Percentiles rank a stretch among this genome's conserved stretches.
These are phyloP conservation scores for Diaporthe longicolla DNA, from an alignment of 2,329 filamentous ascomycete species.

Conservation along the genomic window DNA sequence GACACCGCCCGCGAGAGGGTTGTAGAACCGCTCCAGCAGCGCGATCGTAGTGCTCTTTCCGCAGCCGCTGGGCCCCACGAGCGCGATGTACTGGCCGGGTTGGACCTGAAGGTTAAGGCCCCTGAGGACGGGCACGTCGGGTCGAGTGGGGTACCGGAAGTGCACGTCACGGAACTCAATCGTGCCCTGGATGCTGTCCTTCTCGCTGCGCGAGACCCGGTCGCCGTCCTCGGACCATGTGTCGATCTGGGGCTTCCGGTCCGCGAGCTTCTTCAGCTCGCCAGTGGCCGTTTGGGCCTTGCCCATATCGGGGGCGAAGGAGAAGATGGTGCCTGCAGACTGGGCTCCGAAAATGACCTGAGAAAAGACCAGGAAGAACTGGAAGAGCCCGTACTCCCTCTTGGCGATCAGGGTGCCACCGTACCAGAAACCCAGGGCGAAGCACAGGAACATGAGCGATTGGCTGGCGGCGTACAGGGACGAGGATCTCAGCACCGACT, in stretches of 20 bases:
- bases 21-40: constrained; percentile 94
- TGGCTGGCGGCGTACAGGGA: constrained; percentile 87
- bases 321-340: constrained; percentile 90
- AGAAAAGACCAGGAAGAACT: constrained; percentile 94
- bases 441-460: constrained; percentile 84
- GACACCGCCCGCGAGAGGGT: constrained; percentile 84
- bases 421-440: constrained; percentile 94
- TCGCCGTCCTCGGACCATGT: constrained; percentile 82
- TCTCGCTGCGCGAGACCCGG: constrained; percentile 55
- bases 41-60: constrained; percentile 96
- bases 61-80: constrained; percentile 94
- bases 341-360: constrained; percentile 92
- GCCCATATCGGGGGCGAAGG: constrained; percentile 91
- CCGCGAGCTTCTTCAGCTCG: constrained; percentile 86
- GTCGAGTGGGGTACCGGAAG: constrained; percentile 93
- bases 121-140: constrained; percentile 91
- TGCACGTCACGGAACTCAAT: constrained; percentile 94
- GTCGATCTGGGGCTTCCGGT: constrained; percentile 85
- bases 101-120: constrained; percentile 82
- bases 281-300: constrained; percentile 89
- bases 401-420: constrained; percentile 82
- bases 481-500: constrained; percentile 83
- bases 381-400: constrained; percentile 81
- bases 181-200: constrained; percentile 75
- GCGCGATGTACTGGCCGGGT: constrained; percentile 86